Evolutionary conservation across 1,139 yeast species (phyloP), one percentile per base, ranked within the genome.

Genomic region (Wickerhamomyces sp.): DNA sequence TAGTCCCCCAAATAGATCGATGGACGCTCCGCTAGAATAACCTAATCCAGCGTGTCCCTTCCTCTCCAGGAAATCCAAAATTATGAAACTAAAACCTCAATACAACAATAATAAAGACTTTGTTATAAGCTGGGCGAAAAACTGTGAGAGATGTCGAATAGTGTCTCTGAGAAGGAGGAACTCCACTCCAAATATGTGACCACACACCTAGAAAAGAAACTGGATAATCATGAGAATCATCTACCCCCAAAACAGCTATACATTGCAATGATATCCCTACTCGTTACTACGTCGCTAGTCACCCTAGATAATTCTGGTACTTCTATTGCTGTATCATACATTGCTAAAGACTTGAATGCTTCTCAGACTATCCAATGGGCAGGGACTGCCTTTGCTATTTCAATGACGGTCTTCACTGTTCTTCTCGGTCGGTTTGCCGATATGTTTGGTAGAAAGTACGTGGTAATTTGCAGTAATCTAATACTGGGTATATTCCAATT

Each of bases 281-380:
- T 44, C 6, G 13, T 42, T 7, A 36, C 45, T 2, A 39, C 42
- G n/a, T 39, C 37, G 13, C 37, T 46, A 34, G 45, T 43, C 40
- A 48, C 50, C 3, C 8, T 43, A 13, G 51, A 50, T 38, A 41
- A 42, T 7, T 42, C 51, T n/a, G 44, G 48, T 10, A 44, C 50
- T 3, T 42, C 47, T n/a, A 39, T 50, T 14, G 39, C 48, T 6
- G 40, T 48, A n/a, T 45, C 50, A n/a, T 44, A 42, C 32, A 45
- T 73, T 13, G 69, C 67, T 0, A 51, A 61, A 26, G 69, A 66
- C 31, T 59, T 73, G 34, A 29, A 46, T 30, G 65, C 72, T 1
- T 59, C 67, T 36, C 55, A 61, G 23, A 62, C 73, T 6, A 68
- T 71, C 37, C 71, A 69, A 49, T 73, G 78, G 78, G 71, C 72